Conservation (phyloP, 306 rosid genomes). For the Adenanthera pavonina region DNA sequence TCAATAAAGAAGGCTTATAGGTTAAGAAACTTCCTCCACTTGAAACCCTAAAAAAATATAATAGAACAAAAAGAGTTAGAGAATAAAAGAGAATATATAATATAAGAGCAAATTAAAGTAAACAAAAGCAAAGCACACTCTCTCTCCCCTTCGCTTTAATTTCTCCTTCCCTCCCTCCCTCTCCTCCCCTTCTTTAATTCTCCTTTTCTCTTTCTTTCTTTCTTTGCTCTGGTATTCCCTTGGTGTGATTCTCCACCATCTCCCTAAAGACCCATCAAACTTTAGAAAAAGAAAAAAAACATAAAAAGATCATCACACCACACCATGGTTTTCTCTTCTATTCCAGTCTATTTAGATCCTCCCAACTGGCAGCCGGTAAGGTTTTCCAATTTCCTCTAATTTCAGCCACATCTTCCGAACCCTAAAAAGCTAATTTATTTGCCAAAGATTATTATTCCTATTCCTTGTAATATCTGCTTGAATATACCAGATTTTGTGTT, state of each 20-base stretch:
- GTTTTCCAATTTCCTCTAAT: slow-evolving; percentile 35
- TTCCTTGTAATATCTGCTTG: slow-evolving; percentile 71
- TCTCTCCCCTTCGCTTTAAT: slow-evolving; percentile 55
- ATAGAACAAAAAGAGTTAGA: slow-evolving; percentile 82
- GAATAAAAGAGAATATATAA: slow-evolving; percentile 60
- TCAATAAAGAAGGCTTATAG: slow-evolving; percentile 74
- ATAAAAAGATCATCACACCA: slow-evolving; percentile 52
- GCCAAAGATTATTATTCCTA: slow-evolving; percentile 79
- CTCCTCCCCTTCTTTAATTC: slow-evolving; percentile 53
- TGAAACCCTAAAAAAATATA: slow-evolving; percentile 79
- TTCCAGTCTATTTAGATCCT: slow-evolving; percentile 98
- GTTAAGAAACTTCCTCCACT: slow-evolving; percentile 88
- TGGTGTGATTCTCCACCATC: slow-evolving; percentile 96
- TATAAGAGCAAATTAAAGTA: slow-evolving; percentile 68
- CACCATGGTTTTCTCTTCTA: slow-evolving; percentile 96
- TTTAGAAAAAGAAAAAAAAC: slow-evolving; percentile 73
- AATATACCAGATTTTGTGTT: slow-evolving; percentile 68
- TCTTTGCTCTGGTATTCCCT: slow-evolving; percentile 94
- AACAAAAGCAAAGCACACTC: slow-evolving; percentile 56
- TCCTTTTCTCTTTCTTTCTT: slow-evolving; percentile 51
- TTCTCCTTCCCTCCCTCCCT: slow-evolving; percentile 50
- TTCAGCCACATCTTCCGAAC: slow-evolving; percentile 53
- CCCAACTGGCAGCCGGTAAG: slow-evolving; percentile 98
- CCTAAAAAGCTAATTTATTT: slow-evolving; percentile 42
- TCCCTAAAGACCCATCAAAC: slow-evolving; percentile 88